phyloP scores from a whole-genome alignment of 1,139 yeast genomes.

The Blastobotrys niveus region DNA sequence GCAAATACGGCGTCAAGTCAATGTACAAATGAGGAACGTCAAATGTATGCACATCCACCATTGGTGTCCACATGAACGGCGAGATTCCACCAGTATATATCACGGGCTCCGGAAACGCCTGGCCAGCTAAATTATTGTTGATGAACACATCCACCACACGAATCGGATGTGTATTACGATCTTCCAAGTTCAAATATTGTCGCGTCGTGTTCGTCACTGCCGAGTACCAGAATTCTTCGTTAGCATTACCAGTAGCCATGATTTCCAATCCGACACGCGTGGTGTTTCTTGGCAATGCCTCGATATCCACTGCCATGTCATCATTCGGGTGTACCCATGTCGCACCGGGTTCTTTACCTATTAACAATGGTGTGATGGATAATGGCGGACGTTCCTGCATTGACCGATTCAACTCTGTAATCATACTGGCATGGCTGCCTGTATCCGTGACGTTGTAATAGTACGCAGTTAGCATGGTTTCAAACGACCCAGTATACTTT shows the following conservation, averaged over 20 bases:
- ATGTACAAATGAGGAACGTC: conserved; percentile 61
- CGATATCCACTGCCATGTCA: conserved; percentile 30
- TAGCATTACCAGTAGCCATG: conserved; percentile 68
- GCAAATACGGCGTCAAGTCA: conserved; percentile 63
- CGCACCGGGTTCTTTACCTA: not conserved
- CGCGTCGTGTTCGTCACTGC: conserved; percentile 50
- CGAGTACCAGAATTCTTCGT: conserved; percentile 81
- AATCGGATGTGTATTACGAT: conserved; percentile 37
- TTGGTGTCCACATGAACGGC: conserved; percentile 74
- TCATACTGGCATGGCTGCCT: not conserved
- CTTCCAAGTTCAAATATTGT: conserved; percentile 31
- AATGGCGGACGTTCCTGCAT: not conserved
- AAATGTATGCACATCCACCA: conserved; percentile 66
- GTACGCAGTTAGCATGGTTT: conserved; percentile 47
- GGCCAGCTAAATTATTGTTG: conserved; percentile 33
- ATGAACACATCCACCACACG: conserved; percentile 35
- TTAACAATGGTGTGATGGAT: conserved; percentile 2
- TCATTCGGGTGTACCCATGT: conserved; percentile 25
- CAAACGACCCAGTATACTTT: conserved; percentile 55
- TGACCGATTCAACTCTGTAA: not conserved
- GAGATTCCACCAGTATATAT: conserved; percentile 74
- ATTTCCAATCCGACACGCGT: conserved; percentile 54
- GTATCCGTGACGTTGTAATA: conserved; percentile 38
- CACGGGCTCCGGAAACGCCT: conserved; percentile 40
- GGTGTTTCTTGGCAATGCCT: conserved; percentile 47